Percentiles rank a stretch among this genome's conserved stretches.
These are phyloP conservation scores for Penicillium digitatum DNA, from an alignment of 2,329 filamentous ascomycete species.

Conservation along the genomic window DNA sequence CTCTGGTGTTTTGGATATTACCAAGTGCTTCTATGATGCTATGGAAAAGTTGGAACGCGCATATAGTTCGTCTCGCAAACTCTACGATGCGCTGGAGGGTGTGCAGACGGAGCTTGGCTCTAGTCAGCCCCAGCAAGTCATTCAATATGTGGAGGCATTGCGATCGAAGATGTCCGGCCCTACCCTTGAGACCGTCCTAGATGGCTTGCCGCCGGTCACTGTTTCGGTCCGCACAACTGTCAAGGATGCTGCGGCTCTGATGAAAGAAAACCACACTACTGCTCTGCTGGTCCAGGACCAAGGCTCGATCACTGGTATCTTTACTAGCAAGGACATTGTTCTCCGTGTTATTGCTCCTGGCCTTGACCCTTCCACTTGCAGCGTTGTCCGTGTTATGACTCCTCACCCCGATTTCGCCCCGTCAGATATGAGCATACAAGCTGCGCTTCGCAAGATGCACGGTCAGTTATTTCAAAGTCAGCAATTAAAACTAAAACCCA, in stretches of 20 bases:
- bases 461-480: conserved; percentile 56
- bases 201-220: conserved; percentile 85
- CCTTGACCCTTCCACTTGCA: conserved; percentile 89
- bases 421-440: conserved; percentile 98
- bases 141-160: conserved; percentile 96
- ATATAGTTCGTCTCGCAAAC: conserved; percentile 94
- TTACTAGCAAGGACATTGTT: conserved; percentile 98
- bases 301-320: conserved; percentile 96
- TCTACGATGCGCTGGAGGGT: conserved; percentile 95
- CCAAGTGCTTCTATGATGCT: conserved; percentile 98
- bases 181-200: conserved; percentile 89
- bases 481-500: background rate
- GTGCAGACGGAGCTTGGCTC: conserved; percentile 95
- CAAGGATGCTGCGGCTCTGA: conserved; percentile 87
- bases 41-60: conserved; percentile 99
- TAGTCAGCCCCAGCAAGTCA: conserved; percentile 96
- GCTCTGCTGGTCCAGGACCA: conserved; percentile 95
- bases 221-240: conserved; percentile 95
- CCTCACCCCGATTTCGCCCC: conserved; percentile 98
- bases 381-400: conserved; percentile 97
- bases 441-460: conserved; percentile 97
- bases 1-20: conserved; percentile 95
- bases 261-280: conserved; percentile 99
- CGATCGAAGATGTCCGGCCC: conserved; percentile 96
- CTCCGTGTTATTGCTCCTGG: conserved; percentile 96